Conservation (phyloP, 176 grass and related monocot species). For the Musa beccarii region DNA sequence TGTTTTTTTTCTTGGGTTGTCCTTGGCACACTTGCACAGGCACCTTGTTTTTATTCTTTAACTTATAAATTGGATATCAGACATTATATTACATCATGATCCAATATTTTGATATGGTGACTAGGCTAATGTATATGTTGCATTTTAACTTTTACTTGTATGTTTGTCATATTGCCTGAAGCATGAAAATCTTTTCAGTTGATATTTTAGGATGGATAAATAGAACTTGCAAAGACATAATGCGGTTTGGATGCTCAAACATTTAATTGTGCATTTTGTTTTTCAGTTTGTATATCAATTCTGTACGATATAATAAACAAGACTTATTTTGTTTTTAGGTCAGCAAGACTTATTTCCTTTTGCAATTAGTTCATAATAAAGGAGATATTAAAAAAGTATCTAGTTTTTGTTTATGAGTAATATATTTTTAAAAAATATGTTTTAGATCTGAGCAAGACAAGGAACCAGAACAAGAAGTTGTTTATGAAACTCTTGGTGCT, state of each 20-base stretch:
- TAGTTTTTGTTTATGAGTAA: neutral
- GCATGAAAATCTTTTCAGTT: neutral
- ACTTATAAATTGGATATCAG: too few relatives aligned
- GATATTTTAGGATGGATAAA: neutral
- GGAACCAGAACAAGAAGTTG: slow-evolving; percentile 73
- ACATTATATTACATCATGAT: too few relatives aligned
- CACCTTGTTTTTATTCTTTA: too few relatives aligned
- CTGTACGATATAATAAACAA: too few relatives aligned
- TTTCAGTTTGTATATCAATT: too few relatives aligned
- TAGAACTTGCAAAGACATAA: neutral
- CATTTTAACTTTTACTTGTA: neutral
- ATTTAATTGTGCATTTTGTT: too few relatives aligned
- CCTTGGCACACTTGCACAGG: too few relatives aligned
- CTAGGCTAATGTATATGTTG: too few relatives aligned
- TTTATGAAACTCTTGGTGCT: slow-evolving; percentile 43
- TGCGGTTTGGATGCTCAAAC: neutral
- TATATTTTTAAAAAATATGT: slow-evolving; percentile 20
- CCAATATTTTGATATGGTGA: too few relatives aligned
- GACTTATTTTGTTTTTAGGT: too few relatives aligned
- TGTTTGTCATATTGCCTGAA: neutral
- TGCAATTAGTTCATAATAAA: neutral
- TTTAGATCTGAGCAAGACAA: slow-evolving; percentile 97
- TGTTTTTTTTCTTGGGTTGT: too few relatives aligned
- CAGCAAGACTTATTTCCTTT: too few relatives aligned
- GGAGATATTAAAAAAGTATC: neutral